Evolutionary conservation across 768 basidiomycete genomes (phyloP), one percentile per base, ranked within the genome.

Genomic region (Serendipita sp.): DNA sequence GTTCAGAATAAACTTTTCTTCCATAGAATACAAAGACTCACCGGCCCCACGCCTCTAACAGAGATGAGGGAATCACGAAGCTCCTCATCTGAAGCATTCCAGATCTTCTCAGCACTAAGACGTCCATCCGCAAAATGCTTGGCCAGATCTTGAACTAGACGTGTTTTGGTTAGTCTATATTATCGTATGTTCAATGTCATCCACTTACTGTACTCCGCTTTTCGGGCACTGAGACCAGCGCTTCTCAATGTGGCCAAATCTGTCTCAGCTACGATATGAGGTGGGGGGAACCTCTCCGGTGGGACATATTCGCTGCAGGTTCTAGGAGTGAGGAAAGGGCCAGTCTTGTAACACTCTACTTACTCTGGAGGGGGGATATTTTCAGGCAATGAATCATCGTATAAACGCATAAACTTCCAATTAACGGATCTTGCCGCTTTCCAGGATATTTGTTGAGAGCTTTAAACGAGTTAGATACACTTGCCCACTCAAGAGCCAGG

Each of bases 361-460:
- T 69, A 80, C 81, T 73, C 71, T 69, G 80, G 77, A 64, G 52
- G 54, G 34, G 76, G 74, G 44, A 77, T 75, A 65, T 83, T 84
- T 72, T 90, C 89, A 0, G 89, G 87, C 2, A 92, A 75, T 7
- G 81, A 77, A 16, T 83, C 82, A 68, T 91, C 83, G 72, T 83
- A 94, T 16, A 94, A 74, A 30, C 88, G 80, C 60, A 84, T 76
- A 73, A 95, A 95, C 65, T 79, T 83, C 74, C 91, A 87, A 44
- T 78, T 84, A 66, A 95, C 91, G 18, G 89, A 84, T 23, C 88
- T 79, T 0, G 92, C 93, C 10, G 91, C 93, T 48, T 85, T 73
- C 88, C 88, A 91, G 0, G 88, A 90, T 28, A 92, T 88, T 71
- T 92, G 88, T 72, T 88, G 87, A 3, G 81, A 85, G 44, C 86